Base-by-base conservation (phyloP, 2,329 filamentous ascomycete species). In the Tolypocladium guangdongense region DNA sequence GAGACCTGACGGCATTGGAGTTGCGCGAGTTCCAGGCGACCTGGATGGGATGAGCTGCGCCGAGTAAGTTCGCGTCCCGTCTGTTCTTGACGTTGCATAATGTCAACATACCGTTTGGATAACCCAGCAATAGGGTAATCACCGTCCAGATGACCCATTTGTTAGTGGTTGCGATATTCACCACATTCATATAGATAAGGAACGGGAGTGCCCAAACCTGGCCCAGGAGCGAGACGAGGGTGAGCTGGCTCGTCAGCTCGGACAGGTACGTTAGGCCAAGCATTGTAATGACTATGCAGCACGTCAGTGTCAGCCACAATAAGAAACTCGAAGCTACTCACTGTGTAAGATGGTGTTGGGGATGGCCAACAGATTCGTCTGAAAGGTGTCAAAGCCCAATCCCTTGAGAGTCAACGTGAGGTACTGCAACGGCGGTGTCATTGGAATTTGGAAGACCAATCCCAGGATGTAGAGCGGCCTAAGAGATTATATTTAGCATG, bases 1-100 rank as follows among this genome's bases (percentile, higher is more conserved):
- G 69, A 0, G 82, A 85, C 2, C 81, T 74, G 1, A 86, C 82
- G 2, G 77, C 75, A 32, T 81, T 81, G 1, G 81, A 77, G 60
- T 86, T 86, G 51, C 81, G 75, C 3, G 79, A 82, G 2, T 77
- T 82, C 66, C 81, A 78, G 0, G 76, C 79, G 0, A 84, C 82
- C 16, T 77, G 61, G 36, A 71, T 68, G n/a, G 67, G 65, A 32
- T 69, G 67, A 20, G 60, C 60, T 62, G 24, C 8, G 51, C 4
- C 12, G 8, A 52, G 1, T 68, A 33, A 47, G 43, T 18, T 1
- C 10, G 7, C 3, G 12, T 7, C 12, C 33, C 6, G 4, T 18
- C 43, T 20, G 18, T 18, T 5, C 6, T 32, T n/a, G 43, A 11
- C 18, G 16, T 43, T 46, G 33, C 1, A 35, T 35, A 16, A 16